Conservation (phyloP, 164 flowering plant genomes). For the Vitis rotundifolia region DNA sequence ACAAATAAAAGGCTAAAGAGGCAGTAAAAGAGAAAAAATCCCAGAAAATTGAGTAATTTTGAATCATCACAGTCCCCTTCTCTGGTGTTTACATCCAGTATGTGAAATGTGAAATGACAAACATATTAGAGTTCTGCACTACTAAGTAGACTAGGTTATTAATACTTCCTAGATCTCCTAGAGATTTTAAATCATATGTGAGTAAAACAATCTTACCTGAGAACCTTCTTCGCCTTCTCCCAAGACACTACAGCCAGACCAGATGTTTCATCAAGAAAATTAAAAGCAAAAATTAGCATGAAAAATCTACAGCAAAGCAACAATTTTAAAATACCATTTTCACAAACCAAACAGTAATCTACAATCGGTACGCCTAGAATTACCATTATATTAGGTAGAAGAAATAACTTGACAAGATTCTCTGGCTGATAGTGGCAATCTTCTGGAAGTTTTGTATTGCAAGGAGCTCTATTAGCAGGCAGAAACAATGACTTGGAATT, state of each 20-base stretch:
- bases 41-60: neutral
- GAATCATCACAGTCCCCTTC: neutral
- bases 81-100: neutral
- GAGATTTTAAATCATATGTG: no score
- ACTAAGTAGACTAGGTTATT: no score
- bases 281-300: neutral
- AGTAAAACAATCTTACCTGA: slow-evolving; percentile 36
- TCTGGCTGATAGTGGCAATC: slow-evolving; percentile 99
- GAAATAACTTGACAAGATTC: slow-evolving; percentile 92
- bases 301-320: neutral
- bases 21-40: neutral
- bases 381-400: slow-evolving; percentile 83
- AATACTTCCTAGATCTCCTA: no score
- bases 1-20: neutral
- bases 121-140: no score
- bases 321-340: neutral
- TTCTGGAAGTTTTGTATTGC: slow-evolving; percentile 78
- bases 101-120: no score
- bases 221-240: slow-evolving; percentile 52
- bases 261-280: slow-evolving; percentile 9
- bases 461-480: slow-evolving; percentile 62
- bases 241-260: slow-evolving; percentile 67
- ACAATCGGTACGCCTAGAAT: neutral
- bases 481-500: slow-evolving; percentile 71
- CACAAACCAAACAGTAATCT: neutral